These are phyloP conservation scores for Oleoguttula mirabilis DNA, from an alignment of 495 filamentous ascomycete genomes.

Conservation along the genomic window DNA sequence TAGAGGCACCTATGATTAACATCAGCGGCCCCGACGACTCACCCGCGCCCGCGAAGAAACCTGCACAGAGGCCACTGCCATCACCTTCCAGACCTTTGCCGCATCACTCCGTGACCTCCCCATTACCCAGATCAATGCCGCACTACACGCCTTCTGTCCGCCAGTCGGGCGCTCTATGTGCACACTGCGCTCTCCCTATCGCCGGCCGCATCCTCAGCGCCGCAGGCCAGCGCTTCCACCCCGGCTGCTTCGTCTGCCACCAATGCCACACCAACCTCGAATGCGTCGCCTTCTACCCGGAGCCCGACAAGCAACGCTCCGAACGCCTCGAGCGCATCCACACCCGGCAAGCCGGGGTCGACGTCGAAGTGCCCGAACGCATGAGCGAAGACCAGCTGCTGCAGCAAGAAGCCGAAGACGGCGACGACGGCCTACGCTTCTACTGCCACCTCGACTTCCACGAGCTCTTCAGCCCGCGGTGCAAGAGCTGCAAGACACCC, in stretches of 20 bases:
- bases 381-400: constrained; percentile 8
- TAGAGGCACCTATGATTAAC: constrained; percentile 19
- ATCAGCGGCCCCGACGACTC: constrained; percentile 33
- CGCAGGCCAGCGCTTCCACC: constrained; percentile 70
- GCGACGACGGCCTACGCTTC: constrained; percentile 61
- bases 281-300: constrained; percentile 89
- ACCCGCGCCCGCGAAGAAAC: constrained; percentile 4
- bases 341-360: constrained; percentile 43
- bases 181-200: constrained; percentile 71
- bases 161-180: constrained; percentile 59
- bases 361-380: constrained; percentile 43
- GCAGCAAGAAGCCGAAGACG: constrained; percentile 49
- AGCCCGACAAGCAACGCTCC: constrained; percentile 57
- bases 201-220: constrained; percentile 83
- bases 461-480: constrained; percentile 82
- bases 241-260: constrained; percentile 83
- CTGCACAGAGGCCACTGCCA: constrained; percentile 20
- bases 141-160: constrained; percentile 38
- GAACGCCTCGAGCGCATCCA: constrained; percentile 61
- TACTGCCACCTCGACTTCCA: constrained; percentile 98
- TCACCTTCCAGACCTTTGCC: constrained; percentile 26
- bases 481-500: constrained; percentile 95
- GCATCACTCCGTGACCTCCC: constrained; percentile 27
- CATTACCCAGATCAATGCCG: constrained; percentile 31
- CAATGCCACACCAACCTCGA: constrained; percentile 80